Evolutionary conservation across 495 filamentous ascomycete species (phyloP).

Genomic region (Annulohypoxylon moriforme): DNA sequence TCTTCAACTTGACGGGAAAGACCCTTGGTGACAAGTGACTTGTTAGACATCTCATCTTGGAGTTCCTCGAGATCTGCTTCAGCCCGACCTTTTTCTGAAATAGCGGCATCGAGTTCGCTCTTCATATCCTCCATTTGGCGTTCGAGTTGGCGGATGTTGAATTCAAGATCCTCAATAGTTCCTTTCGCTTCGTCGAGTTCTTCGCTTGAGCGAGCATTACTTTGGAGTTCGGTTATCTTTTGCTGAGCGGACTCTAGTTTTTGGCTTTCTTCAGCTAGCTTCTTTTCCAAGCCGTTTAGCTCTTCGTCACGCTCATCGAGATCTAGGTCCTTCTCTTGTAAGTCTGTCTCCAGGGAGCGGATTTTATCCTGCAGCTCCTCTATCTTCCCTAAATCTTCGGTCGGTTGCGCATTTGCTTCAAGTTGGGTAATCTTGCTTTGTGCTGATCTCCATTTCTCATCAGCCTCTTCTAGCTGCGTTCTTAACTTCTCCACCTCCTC

Average conservation of each 20-base stretch:
- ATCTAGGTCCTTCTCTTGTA: constrained; percentile 72
- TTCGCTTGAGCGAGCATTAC: constrained; percentile 64
- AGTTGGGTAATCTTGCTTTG: constrained; percentile 64
- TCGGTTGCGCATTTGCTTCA: constrained; percentile 59
- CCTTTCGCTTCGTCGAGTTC: constrained; percentile 67
- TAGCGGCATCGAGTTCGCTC: constrained; percentile 70
- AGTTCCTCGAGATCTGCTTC: constrained; percentile 71
- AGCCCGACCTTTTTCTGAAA: constrained; percentile 68
- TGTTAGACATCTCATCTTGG: constrained; percentile 81
- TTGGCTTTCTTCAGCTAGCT: constrained; percentile 52
- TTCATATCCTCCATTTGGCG: constrained; percentile 67
- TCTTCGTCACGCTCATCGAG: constrained; percentile 75
- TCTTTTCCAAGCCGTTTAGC: constrained; percentile 60
- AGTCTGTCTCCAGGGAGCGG: constrained; percentile 72
- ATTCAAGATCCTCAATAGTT: constrained; percentile 60
- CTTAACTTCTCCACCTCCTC: constrained; percentile 55
- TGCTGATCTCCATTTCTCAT: constrained; percentile 47
- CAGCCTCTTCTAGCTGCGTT: constrained; percentile 28
- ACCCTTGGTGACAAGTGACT: constrained; percentile 80
- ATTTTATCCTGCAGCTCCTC: constrained; percentile 75
- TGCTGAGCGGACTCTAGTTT: constrained; percentile 57
- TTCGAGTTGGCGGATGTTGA: constrained; percentile 56
- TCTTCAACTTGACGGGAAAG: constrained; percentile 80
- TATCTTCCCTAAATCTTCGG: constrained; percentile 62
- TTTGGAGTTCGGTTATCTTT: constrained; percentile 70